phyloP scores from a whole-genome alignment of 352 stramenopile species.

The Phytophthora aleatoria region DNA sequence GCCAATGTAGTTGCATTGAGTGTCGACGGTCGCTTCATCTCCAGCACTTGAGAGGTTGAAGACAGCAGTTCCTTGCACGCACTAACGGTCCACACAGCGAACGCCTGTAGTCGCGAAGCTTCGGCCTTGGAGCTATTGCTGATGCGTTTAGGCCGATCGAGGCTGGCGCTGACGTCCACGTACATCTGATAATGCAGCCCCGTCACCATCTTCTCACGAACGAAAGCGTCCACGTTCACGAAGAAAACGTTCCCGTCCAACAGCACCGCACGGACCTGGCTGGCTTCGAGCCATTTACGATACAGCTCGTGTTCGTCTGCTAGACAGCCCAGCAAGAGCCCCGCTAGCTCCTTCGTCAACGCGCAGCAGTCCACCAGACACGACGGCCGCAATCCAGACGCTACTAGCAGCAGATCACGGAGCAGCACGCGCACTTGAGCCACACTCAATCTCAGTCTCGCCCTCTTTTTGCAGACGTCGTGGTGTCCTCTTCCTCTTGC shows the following conservation, averaged over 20 bases:
- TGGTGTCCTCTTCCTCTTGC: background rate
- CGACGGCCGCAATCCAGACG: conserved; percentile 40
- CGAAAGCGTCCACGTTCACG: conserved; percentile 37
- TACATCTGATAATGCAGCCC: conserved; percentile 23
- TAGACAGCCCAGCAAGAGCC: conserved; percentile 31
- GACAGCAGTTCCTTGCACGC: conserved; percentile 28
- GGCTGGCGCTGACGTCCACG: conserved; percentile 43
- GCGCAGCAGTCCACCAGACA: conserved; percentile 53
- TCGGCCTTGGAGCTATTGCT: background rate
- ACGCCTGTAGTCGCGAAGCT: conserved; percentile 10
- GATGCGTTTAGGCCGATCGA: conserved; percentile 18
- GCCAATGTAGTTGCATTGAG: conserved; percentile 42
- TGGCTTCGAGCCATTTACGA: conserved; percentile 1
- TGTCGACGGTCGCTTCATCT: conserved; percentile 12
- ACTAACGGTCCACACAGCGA: conserved; percentile 15
- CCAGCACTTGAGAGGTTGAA: conserved; percentile 18
- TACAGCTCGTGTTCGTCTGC: background rate
- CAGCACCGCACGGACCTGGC: conserved; percentile 31
- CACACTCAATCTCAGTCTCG: conserved; percentile 12
- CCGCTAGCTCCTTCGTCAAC: conserved; percentile 26
- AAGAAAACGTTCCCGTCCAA: conserved; percentile 56
- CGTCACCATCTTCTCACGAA: conserved; percentile 41
- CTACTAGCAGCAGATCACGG: conserved; percentile 44
- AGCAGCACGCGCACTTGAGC: conserved; percentile 39
- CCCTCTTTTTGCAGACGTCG: conserved; percentile 9